phyloP scores from a whole-genome alignment of 768 basidiomycete species.

The Mycena sanguinolenta region DNA sequence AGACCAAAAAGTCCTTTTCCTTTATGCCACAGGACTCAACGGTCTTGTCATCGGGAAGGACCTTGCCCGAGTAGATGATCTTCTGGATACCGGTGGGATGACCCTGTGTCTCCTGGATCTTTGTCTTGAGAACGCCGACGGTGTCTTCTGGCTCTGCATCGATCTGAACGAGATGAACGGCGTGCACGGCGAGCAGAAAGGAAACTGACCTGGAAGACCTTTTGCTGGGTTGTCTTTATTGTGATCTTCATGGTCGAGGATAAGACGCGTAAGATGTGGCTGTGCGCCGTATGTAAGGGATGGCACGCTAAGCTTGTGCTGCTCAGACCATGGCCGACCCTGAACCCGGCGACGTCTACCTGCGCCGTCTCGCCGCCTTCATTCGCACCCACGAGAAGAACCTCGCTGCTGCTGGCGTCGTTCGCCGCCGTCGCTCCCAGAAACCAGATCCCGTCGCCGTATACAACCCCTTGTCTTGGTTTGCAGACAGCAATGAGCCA shows the following conservation, averaged over 20 bases:
- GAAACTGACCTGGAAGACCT: conserved; percentile 75
- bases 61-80: conserved; percentile 96
- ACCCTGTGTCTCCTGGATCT: conserved; percentile 83
- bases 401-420: conserved; percentile 70
- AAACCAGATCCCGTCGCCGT: conserved; percentile 47
- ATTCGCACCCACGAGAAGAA: conserved; percentile 79
- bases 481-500: conserved; percentile 53
- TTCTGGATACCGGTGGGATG: conserved; percentile 86
- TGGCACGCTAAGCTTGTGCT: background rate
- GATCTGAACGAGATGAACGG: conserved; percentile 59
- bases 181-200: conserved; percentile 2
- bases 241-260: conserved; percentile 82
- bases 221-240: conserved; percentile 95
- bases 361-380: conserved; percentile 77
- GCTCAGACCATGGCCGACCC: conserved; percentile 47
- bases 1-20: conserved; percentile 99
- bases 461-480: conserved; percentile 77
- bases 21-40: conserved; percentile 92
- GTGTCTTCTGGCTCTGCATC: conserved; percentile 85
- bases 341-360: conserved; percentile 81
- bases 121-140: conserved; percentile 83
- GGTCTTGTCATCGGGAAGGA: conserved; percentile 89
- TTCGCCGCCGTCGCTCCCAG: conserved; percentile 62
- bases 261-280: too few species aligned
- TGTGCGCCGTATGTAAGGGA: background rate